Evolutionary conservation across 768 basidiomycete genomes (phyloP).

Genomic region (Amanita subjunquillea): DNA sequence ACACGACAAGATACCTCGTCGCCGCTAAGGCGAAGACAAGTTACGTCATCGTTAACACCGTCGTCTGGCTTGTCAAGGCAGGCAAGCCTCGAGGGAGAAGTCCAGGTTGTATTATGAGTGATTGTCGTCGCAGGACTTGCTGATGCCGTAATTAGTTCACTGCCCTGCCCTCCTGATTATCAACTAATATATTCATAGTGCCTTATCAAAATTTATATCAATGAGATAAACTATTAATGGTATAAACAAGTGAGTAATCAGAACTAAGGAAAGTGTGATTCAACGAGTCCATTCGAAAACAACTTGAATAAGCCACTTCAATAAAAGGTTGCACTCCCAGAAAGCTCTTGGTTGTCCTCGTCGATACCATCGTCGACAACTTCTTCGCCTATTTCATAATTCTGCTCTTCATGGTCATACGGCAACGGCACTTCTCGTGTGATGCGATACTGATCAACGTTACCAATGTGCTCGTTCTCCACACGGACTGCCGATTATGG

Average conservation of each 20-base stretch:
- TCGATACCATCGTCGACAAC: conserved; percentile 19
- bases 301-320: neutral
- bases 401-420: conserved; percentile 48
- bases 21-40: neutral
- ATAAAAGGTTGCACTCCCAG: neutral
- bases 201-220: too few species aligned
- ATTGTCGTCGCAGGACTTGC: too few species aligned
- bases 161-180: neutral
- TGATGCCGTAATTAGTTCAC: neutral
- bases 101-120: neutral
- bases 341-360: neutral
- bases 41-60: neutral
- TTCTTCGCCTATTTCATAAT: conserved; percentile 35
- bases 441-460: conserved; percentile 86
- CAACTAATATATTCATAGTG: too few species aligned
- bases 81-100: neutral
- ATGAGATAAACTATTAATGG: too few species aligned
- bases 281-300: neutral
- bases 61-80: conserved; percentile 1
- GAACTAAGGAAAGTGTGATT: too few species aligned
- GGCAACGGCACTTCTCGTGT: conserved; percentile 81
- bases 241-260: too few species aligned
- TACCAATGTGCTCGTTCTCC: conserved; percentile 89
- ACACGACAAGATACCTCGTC: neutral
- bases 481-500: conserved; percentile 43